Evolutionary conservation across 2,329 filamentous ascomycete species (phyloP).

Genomic region (Neofusicoccum parvum): DNA sequence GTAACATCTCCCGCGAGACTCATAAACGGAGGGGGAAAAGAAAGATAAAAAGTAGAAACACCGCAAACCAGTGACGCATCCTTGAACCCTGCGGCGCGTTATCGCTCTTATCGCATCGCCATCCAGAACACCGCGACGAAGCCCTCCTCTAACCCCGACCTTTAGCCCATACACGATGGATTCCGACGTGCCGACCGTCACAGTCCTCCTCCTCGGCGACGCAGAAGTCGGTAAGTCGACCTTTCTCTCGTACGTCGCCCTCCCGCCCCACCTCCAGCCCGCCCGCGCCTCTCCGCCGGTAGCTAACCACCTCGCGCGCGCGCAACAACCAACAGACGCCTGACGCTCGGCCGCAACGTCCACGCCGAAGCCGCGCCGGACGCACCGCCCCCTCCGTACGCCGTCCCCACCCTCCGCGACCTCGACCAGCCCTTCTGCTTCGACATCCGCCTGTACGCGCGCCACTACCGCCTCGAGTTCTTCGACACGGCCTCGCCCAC

Average conservation of each 20-base stretch:
- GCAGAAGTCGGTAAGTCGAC: constrained; percentile 63
- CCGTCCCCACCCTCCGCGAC: constrained; percentile 52
- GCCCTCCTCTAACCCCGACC: background rate
- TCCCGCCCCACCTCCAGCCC: background rate
- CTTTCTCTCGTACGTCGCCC: constrained; percentile 59
- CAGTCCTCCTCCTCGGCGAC: constrained; percentile 61
- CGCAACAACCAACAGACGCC: constrained; percentile 22
- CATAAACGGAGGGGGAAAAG: too few species aligned
- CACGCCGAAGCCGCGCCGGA: constrained; percentile 34
- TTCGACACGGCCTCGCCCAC: constrained; percentile 60
- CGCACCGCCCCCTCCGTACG: constrained; percentile 35
- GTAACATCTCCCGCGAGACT: too few species aligned
- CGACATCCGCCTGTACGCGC: constrained; percentile 59
- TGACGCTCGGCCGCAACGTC: constrained; percentile 31
- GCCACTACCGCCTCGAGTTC: constrained; percentile 57
- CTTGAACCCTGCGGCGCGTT: background rate
- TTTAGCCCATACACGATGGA: background rate
- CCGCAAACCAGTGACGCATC: background rate
- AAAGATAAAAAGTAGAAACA: too few species aligned
- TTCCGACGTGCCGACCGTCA: constrained; percentile 40
- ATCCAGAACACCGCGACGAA: background rate
- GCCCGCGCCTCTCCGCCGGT: background rate
- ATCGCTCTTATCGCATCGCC: background rate
- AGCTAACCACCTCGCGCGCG: background rate
- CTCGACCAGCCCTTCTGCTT: constrained; percentile 62